A percentile compares a stretch with the other conserved stretches of the same genome.
Conservation (phyloP, 2,329 filamentous ascomycete species). For the Colletotrichum phormii region DNA sequence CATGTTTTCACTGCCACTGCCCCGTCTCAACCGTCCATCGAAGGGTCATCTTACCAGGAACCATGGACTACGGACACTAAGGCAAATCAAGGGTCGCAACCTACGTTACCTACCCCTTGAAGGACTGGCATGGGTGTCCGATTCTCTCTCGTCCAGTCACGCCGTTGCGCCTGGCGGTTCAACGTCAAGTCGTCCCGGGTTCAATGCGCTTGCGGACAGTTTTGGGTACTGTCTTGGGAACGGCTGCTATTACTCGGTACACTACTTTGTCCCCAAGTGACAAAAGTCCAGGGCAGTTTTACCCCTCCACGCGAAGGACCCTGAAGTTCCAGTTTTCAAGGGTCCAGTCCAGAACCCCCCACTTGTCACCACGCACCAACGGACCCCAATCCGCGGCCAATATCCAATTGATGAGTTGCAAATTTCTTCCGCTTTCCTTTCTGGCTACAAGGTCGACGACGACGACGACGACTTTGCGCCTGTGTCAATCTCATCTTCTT, state of each 20-base stretch:
- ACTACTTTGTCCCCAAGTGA: neutral
- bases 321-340: constrained; percentile 38
- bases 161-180: neutral
- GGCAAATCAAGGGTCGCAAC: neutral
- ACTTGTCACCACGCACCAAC: constrained; percentile 32
- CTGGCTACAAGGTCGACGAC: constrained; percentile 1
- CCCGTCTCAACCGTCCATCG: neutral
- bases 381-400: constrained; percentile 28
- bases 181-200: neutral
- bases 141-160: constrained; percentile 7
- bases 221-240: neutral
- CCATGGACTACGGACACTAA: neutral
- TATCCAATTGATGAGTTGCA: constrained; percentile 33
- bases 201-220: neutral
- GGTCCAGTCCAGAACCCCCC: constrained; percentile 34
- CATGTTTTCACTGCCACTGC: neutral
- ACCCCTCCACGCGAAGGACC: constrained; percentile 35
- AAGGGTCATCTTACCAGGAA: neutral
- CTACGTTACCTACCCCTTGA: neutral
- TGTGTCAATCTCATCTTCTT: neutral
- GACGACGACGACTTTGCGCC: neutral
- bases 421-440: constrained; percentile 23
- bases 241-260: neutral
- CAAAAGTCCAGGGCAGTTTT: constrained; percentile 4
- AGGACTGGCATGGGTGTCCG: neutral